phyloP scores from a whole-genome alignment of 495 filamentous ascomycete species.

The Hypoxylon lienhwacheense region DNA sequence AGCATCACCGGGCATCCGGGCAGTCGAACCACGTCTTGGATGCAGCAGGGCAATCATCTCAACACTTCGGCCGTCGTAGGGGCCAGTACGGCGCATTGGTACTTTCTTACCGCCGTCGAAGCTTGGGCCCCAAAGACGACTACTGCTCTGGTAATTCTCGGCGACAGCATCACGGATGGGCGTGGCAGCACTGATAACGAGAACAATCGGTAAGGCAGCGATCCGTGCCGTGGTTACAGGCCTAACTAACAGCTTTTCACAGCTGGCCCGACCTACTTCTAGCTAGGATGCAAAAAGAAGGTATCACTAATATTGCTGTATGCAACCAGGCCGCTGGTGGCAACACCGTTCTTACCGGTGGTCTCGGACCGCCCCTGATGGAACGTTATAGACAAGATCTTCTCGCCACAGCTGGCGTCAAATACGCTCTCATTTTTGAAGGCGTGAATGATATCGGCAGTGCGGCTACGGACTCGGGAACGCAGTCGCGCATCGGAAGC shows the following conservation, averaged over 20 bases:
- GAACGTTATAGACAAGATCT: conserved; percentile 66
- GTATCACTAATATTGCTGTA: conserved; percentile 55
- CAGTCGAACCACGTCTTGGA: conserved; percentile 65
- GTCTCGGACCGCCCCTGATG: conserved; percentile 64
- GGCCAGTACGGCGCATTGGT: conserved; percentile 55
- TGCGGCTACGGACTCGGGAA: conserved; percentile 47
- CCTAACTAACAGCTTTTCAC: conserved; percentile 4
- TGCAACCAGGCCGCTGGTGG: conserved; percentile 76
- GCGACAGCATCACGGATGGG: conserved; percentile 77
- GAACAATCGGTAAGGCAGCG: conserved; percentile 60
- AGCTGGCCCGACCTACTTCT: conserved; percentile 70
- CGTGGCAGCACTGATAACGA: conserved; percentile 63
- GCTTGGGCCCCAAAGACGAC: conserved; percentile 51
- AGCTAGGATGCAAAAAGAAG: conserved; percentile 53
- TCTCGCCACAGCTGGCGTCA: conserved; percentile 56
- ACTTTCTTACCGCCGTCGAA: conserved; percentile 64
- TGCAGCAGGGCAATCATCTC: conserved; percentile 58
- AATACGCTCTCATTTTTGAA: conserved; percentile 70
- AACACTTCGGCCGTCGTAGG: conserved; percentile 50
- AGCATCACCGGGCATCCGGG: conserved; percentile 68
- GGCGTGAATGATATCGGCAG: conserved; percentile 72
- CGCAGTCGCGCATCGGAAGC: conserved; percentile 55
- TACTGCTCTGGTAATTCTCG: conserved; percentile 61
- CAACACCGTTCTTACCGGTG: conserved; percentile 65
- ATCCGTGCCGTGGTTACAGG: neutral